phyloP scores from a whole-genome alignment of 148 eudicot species.

The Chenopodium berlandieri region DNA sequence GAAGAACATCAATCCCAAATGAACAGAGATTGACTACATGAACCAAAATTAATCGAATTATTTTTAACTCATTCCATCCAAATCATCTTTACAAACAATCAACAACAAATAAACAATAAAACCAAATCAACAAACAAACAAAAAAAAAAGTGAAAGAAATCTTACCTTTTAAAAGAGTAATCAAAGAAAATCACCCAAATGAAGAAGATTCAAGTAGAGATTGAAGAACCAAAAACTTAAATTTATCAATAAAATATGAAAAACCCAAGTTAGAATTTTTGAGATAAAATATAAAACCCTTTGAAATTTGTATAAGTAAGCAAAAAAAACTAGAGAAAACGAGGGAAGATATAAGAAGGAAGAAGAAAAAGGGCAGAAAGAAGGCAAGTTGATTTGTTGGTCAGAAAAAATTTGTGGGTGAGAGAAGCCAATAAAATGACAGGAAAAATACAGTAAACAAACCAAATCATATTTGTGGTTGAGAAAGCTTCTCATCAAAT shows the following conservation, averaged over 20 bases:
- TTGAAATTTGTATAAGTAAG: background rate
- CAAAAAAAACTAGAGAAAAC: background rate
- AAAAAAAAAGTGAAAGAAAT: too few species aligned
- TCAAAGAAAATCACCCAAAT: background rate
- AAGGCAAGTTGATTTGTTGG: background rate
- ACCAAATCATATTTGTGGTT: conserved; percentile 29
- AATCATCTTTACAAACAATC: too few species aligned
- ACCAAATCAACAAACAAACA: too few species aligned
- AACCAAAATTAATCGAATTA: background rate
- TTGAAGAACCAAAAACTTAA: too few species aligned
- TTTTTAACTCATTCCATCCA: too few species aligned
- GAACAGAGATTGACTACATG: too few species aligned
- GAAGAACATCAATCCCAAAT: too few species aligned
- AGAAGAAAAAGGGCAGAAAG: background rate
- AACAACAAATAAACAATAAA: too few species aligned
- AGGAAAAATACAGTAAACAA: background rate
- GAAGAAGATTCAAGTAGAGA: background rate
- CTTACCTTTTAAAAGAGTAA: background rate
- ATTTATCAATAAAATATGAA: too few species aligned
- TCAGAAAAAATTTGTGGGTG: background rate
- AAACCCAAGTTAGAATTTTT: background rate
- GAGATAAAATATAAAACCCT: too few species aligned
- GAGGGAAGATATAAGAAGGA: background rate
- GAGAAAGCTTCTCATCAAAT: conserved; percentile 30
- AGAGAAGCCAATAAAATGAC: background rate